These are phyloP conservation scores for Sporothrix humicola DNA, from an alignment of 2,329 filamentous ascomycete genomes.

Conservation along the genomic window DNA sequence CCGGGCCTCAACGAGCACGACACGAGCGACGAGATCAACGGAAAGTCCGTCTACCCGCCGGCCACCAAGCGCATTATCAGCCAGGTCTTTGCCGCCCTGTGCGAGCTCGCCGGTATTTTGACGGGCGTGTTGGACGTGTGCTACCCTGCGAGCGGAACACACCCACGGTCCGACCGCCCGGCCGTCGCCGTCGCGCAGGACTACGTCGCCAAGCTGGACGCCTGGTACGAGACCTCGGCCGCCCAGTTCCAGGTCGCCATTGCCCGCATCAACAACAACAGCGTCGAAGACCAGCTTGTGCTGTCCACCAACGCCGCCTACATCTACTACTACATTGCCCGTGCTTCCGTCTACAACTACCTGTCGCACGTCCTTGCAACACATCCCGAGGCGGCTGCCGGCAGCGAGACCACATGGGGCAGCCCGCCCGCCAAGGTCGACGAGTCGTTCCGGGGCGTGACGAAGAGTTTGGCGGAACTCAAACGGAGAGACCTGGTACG, in stretches of 20 bases:
- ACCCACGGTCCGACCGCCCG: background rate
- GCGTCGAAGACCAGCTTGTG: slow-evolving; percentile 12
- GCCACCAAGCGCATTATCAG: slow-evolving; percentile 33
- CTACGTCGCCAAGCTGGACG: slow-evolving; percentile 5
- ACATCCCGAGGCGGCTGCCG: slow-evolving; percentile 6
- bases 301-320: slow-evolving; percentile 23
- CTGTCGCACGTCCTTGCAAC: slow-evolving; percentile 17
- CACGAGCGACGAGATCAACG: slow-evolving; percentile 71
- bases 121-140: slow-evolving; percentile 13
- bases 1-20: slow-evolving; percentile 67
- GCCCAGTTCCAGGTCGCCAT: background rate
- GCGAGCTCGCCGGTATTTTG: slow-evolving; percentile 27
- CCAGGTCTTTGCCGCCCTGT: slow-evolving; percentile 26
- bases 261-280: background rate
- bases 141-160: slow-evolving; percentile 11
- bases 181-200: background rate
- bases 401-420: background rate
- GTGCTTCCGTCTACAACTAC: slow-evolving; percentile 28
- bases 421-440: slow-evolving; percentile 27
- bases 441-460: slow-evolving; percentile 29
- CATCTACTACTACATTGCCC: slow-evolving; percentile 29
- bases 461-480: slow-evolving; percentile 28
- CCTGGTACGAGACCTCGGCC: slow-evolving; percentile 12
- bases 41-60: slow-evolving; percentile 25
- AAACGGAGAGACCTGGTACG: slow-evolving; percentile 15